Evolutionary conservation across 116 monocot species (phyloP), one percentile per base, ranked within the genome.

Genomic region (Thalassia testudinum): DNA sequence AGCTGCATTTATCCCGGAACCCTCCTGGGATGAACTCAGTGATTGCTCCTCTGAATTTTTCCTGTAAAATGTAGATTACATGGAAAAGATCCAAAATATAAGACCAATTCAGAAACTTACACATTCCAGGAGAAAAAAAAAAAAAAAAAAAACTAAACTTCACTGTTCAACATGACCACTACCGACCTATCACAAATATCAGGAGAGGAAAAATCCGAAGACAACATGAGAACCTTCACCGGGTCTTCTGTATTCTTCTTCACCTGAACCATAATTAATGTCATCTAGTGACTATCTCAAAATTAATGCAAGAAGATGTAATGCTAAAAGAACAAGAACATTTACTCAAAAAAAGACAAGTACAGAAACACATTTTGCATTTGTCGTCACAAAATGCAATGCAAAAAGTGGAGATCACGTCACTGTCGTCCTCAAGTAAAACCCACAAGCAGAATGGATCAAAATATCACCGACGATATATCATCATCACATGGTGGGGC

Each of bases 161-260:
- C 4, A n/a, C 15, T 20, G 19, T n/a, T 3, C 15, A 45, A 42
- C 21, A 19, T 42, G 47, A 56, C 34, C n/a, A 21, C n/a, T n/a
- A 27, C 50, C 62, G 57, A 90, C 90, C 84, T 84, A 13, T 72
- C 70, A 68, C 27, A 17, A 27, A 67, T 25, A 20, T 61, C 52
- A 26, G 59, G 42, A 58, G 70, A 29, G 55, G 67, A 70, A 62
- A 68, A 37, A 58, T 61, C 71, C 60, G 44, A 26, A 60, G 67
- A 61, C 45, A 54, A 62, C 55, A 68, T 54, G 28, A 64, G 44
- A 27, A 53, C 24, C 63, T 80, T 67, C 65, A 26, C 64, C 30
- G 57, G 57, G 27, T 24, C 66, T 20, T 51, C 52, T 24, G 63
- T 42, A 22, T 53, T 27, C 21, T 59, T 52, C 42, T 43, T 65